Base-by-base conservation (phyloP, 169 alveolate species). In the Plasmodium blacklocki region DNA sequence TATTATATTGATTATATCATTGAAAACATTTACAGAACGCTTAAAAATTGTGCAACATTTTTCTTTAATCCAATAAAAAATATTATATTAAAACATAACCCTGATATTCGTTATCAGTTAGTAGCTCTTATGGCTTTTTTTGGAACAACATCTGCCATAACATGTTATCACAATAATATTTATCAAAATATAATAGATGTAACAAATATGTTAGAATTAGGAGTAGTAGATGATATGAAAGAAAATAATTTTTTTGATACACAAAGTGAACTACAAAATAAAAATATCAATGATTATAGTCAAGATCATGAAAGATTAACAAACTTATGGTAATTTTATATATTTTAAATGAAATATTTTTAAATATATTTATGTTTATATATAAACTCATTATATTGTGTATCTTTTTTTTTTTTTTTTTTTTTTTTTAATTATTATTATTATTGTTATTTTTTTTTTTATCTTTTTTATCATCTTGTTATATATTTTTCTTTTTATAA, bases 21-120 rank as follows among this genome's bases (percentile, higher is more conserved):
- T 23, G 94, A 85, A 43, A 89, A 88, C 49, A 23, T 88, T 26
- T 78, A 75, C 50, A 62, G 54, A 52, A 80, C 92, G 21, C 66
- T 74, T n/a, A 88, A 78, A 43, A 45, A 39, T 39, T 66, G 91
- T 29, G 91, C 86, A 5, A 71, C 45, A 2, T 76, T 60, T 74
- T 76, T 95, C 21, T 89, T 76, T 60, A 80, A 68, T 18, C 97
- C 97, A 39, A 3, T 94, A 43, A 90, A 68, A 62, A 71, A 73
- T 47, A 60, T 93, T 62, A 93, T 94, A 19, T 72, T 85, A 47
- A 93, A 80, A 71, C 97, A 95, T 80, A 95, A 95, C 88, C 97
- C 97, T 15, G 97, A 95, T 70, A 72, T 95, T 80, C 93, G 97
- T 80, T 94, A 94, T 78, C 98, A 95, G 87, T 88, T 95, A 67